Percentiles rank a stretch among this genome's conserved stretches.
These are phyloP conservation scores for Fusarium protoensiforme DNA, from an alignment of 2,329 filamentous ascomycete genomes.

Conservation along the genomic window DNA sequence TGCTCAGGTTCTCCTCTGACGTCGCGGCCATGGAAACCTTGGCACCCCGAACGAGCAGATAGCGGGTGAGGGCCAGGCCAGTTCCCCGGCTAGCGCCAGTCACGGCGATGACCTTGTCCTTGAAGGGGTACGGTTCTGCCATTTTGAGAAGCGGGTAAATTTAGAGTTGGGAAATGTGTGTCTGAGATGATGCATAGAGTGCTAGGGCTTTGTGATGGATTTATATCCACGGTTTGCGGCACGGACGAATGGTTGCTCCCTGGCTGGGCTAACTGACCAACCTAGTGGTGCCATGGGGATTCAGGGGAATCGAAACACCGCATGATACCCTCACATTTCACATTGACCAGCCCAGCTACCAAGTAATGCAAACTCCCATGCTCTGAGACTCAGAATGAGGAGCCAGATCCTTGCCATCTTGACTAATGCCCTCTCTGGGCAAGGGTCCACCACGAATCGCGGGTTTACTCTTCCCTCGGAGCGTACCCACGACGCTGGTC, in stretches of 20 bases:
- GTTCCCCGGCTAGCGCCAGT: slow-evolving; percentile 70
- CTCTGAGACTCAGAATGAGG: background rate
- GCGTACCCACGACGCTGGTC: background rate
- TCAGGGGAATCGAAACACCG: background rate
- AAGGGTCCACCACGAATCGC: slow-evolving; percentile 1
- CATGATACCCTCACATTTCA: background rate
- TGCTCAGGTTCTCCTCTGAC: slow-evolving; percentile 41
- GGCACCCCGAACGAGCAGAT: slow-evolving; percentile 57
- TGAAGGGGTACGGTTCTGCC: slow-evolving; percentile 39
- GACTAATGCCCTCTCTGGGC: background rate
- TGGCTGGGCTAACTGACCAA: background rate
- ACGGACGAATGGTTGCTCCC: background rate
- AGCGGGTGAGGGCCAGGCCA: slow-evolving; percentile 62
- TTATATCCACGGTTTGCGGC: slow-evolving; percentile 14
- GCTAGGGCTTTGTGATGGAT: background rate
- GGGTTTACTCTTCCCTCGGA: slow-evolving; percentile 17
- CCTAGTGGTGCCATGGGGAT: background rate
- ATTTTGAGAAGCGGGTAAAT: slow-evolving; percentile 12
- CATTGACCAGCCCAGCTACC: background rate
- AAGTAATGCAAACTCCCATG: background rate
- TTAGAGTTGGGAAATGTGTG: background rate
- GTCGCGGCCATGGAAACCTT: slow-evolving; percentile 46
- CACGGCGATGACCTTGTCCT: slow-evolving; percentile 70
- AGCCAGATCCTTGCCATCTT: background rate
- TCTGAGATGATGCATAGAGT: background rate